These are phyloP conservation scores for Beauveria pseudobassiana DNA, from an alignment of 2,329 filamentous ascomycete genomes.

Conservation along the genomic window DNA sequence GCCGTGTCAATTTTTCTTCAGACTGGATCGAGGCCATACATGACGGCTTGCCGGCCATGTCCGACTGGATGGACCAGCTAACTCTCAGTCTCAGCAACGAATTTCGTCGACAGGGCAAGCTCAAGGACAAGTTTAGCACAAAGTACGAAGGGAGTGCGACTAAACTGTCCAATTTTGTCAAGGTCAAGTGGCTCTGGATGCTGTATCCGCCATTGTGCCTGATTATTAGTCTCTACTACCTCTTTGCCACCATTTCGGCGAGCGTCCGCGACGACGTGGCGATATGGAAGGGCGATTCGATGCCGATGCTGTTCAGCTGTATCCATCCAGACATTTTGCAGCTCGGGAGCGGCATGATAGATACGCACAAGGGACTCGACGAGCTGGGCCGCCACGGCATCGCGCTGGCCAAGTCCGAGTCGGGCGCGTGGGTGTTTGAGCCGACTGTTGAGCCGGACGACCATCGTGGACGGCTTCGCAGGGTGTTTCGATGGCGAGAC, in stretches of 20 bases:
- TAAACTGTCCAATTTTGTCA: conserved; percentile 23
- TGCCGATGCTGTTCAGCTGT: conserved; percentile 32
- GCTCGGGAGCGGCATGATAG: conserved; percentile 26
- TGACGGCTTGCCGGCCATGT: conserved; percentile 23
- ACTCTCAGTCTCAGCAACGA: conserved; percentile 29
- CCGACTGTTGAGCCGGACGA: conserved; percentile 7
- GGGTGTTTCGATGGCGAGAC: neutral
- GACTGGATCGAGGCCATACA: conserved; percentile 32
- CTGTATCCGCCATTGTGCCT: conserved; percentile 28
- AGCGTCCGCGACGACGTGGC: conserved; percentile 27
- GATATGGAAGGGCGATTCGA: conserved; percentile 30
- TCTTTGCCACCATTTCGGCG: conserved; percentile 28
- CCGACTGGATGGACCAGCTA: conserved; percentile 26
- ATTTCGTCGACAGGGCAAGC: conserved; percentile 25
- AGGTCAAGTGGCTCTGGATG: conserved; percentile 30
- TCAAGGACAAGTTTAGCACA: conserved; percentile 11
- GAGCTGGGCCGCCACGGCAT: conserved; percentile 26
- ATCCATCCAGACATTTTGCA: conserved; percentile 26
- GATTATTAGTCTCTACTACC: conserved; percentile 26
- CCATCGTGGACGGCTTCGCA: neutral
- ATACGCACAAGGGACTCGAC: conserved; percentile 28
- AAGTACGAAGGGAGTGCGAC: conserved; percentile 23
- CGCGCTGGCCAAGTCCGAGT: conserved; percentile 25
- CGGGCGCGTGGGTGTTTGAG: conserved; percentile 31
- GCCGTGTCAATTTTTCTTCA: conserved; percentile 25